These are phyloP conservation scores for Anthracocystis panici-leucophaei DNA, from an alignment of 1,284 basidiomycete species.

Conservation along the genomic window DNA sequence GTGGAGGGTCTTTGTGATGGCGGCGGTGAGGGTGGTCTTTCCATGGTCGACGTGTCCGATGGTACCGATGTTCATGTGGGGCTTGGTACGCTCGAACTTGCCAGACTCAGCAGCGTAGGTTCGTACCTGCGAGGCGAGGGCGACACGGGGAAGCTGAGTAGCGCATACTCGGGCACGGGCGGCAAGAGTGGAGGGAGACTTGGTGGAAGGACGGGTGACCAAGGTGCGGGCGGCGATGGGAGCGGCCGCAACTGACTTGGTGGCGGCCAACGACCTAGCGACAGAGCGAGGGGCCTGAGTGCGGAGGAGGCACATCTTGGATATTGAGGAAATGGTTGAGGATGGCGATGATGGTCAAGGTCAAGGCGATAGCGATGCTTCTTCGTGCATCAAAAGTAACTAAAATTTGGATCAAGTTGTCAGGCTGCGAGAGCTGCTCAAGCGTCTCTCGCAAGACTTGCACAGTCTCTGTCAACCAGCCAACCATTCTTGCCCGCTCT, in stretches of 20 bases:
- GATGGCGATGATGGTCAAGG: constrained; percentile 28
- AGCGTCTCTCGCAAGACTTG: not conserved
- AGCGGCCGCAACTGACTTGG: constrained; percentile 41
- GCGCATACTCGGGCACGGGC: constrained; percentile 43
- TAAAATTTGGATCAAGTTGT: constrained; percentile 13
- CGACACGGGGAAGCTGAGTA: constrained; percentile 39
- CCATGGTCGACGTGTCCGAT: constrained; percentile 72
- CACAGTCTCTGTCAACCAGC: constrained; percentile 6
- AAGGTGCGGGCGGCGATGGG: constrained; percentile 41
- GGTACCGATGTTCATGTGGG: constrained; percentile 82
- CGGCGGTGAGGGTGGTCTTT: constrained; percentile 94
- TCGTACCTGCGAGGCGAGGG: constrained; percentile 61
- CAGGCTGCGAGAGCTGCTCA: constrained; percentile 29
- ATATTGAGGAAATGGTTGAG: constrained; percentile 25
- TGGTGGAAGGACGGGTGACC: constrained; percentile 33
- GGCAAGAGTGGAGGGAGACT: constrained; percentile 37
- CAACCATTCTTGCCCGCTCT: not conserved
- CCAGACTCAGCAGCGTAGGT: constrained; percentile 75
- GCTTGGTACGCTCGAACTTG: constrained; percentile 86
- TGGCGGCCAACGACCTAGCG: constrained; percentile 39
- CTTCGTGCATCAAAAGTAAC: constrained; percentile 4
- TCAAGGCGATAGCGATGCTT: not conserved
- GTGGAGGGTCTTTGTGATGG: constrained; percentile 95
- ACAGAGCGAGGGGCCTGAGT: constrained; percentile 51
- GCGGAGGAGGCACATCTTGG: constrained; percentile 54